Percentiles rank a stretch among this genome's conserved stretches.
Evolutionary conservation across 495 filamentous ascomycete species (phyloP).

Genomic region (Penicillium alfredii): DNA sequence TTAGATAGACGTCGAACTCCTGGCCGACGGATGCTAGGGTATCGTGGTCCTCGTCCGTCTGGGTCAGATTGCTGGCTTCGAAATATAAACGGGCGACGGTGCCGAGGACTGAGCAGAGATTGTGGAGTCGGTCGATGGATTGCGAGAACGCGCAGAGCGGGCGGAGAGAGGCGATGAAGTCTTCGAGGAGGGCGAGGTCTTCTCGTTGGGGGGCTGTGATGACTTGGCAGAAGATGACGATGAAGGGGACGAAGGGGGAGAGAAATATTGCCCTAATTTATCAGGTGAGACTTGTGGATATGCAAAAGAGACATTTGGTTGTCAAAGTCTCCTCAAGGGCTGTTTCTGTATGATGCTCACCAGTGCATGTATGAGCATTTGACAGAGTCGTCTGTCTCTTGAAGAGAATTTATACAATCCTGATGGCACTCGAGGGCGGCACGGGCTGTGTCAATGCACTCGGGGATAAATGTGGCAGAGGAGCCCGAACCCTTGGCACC

Average conservation of each 20-base stretch:
- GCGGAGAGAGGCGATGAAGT: conserved; percentile 53
- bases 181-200: conserved; percentile 48
- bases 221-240: conserved; percentile 64
- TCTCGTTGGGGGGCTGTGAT: conserved; percentile 41
- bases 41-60: conserved; percentile 34
- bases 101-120: conserved; percentile 54
- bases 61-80: conserved; percentile 49
- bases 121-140: conserved; percentile 52
- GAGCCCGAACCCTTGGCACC: conserved; percentile 27
- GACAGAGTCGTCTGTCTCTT: conserved; percentile 36
- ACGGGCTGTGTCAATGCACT: conserved; percentile 57
- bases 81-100: conserved; percentile 58
- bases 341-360: too few species aligned
- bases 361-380: conserved; percentile 58
- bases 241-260: conserved; percentile 62
- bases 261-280: conserved; percentile 56
- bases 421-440: conserved; percentile 49
- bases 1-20: conserved; percentile 61
- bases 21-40: conserved; percentile 45
- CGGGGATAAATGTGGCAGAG: conserved; percentile 46
- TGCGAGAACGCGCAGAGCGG: conserved; percentile 47
- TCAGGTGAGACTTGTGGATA: too few species aligned
- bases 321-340: too few species aligned
- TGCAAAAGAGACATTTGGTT: too few species aligned
- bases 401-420: conserved; percentile 42